phyloP scores from a whole-genome alignment of 2,329 filamentous ascomycete species.

The Thielaviopsis punctulata region DNA sequence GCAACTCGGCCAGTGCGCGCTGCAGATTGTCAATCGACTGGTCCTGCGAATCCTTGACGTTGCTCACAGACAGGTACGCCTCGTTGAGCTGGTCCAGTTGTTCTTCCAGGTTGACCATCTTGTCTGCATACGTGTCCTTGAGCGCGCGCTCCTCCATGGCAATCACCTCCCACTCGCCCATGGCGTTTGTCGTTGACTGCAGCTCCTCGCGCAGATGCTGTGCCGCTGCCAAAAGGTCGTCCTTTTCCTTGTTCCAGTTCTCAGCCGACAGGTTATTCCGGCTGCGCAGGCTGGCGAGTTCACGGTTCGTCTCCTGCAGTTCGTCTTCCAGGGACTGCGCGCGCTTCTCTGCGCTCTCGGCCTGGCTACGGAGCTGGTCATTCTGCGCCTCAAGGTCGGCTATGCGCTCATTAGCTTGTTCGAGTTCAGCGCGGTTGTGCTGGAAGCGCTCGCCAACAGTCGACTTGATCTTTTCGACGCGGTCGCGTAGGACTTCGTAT shows the following conservation, averaged over 20 bases:
- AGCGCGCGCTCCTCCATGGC: slow-evolving; percentile 96
- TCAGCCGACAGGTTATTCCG: slow-evolving; percentile 77
- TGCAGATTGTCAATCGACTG: slow-evolving; percentile 77
- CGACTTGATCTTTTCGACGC: slow-evolving; percentile 86
- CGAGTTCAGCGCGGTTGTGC: slow-evolving; percentile 78
- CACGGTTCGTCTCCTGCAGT: slow-evolving; percentile 53
- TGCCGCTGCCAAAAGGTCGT: slow-evolving; percentile 61
- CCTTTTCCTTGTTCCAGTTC: slow-evolving; percentile 86
- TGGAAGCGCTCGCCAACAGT: slow-evolving; percentile 79
- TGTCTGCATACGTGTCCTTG: slow-evolving; percentile 64
- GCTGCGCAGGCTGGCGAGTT: slow-evolving; percentile 64
- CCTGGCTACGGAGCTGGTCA: slow-evolving; percentile 52
- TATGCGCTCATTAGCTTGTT: slow-evolving; percentile 68
- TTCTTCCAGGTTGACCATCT: slow-evolving; percentile 70
- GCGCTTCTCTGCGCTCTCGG: slow-evolving; percentile 43
- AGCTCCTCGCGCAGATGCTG: slow-evolving; percentile 72
- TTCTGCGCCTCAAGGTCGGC: slow-evolving; percentile 78
- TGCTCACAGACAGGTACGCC: slow-evolving; percentile 54
- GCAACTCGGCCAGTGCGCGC: slow-evolving; percentile 77
- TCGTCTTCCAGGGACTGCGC: slow-evolving; percentile 49
- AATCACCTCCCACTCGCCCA: slow-evolving; percentile 97
- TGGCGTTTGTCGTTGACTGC: slow-evolving; percentile 79
- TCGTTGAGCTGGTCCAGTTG: slow-evolving; percentile 54
- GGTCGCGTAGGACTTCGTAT: slow-evolving; percentile 70
- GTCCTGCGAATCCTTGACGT: slow-evolving; percentile 62